phyloP scores from a whole-genome alignment of 805 yeast species.

The Saccharomycopsis sp. region DNA sequence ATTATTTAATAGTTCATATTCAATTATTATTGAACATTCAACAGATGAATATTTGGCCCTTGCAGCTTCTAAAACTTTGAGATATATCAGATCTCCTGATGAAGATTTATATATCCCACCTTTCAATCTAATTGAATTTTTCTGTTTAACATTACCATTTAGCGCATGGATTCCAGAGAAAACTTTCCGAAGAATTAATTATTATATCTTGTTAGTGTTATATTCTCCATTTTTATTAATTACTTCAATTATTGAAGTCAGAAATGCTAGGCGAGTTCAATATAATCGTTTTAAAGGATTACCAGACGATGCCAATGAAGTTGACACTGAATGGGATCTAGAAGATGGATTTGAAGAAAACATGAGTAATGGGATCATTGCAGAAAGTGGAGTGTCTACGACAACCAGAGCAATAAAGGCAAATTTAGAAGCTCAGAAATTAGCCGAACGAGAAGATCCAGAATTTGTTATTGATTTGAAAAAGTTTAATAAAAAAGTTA shows the following conservation, averaged over 20 bases:
- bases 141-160: constrained; percentile 36
- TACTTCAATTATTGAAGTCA: constrained; percentile 58
- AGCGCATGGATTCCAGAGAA: constrained; percentile 32
- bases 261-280: constrained; percentile 59
- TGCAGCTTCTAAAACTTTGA: constrained; percentile 74
- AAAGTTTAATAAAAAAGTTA: constrained; percentile 46
- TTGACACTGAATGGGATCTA: constrained; percentile 75
- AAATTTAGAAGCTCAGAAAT: constrained; percentile 40
- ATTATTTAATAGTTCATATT: constrained; percentile 76
- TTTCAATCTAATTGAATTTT: constrained; percentile 62
- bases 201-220: constrained; percentile 52
- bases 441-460: constrained; percentile 65
- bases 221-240: constrained; percentile 62
- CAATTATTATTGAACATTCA: constrained; percentile 72
- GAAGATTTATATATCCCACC: constrained; percentile 82
- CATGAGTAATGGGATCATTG: constrained; percentile 5
- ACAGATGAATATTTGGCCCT: constrained; percentile 80
- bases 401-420: constrained; percentile 12
- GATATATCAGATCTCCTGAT: constrained; percentile 87
- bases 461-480: constrained; percentile 47
- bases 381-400: constrained; percentile 10
- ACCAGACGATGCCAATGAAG: constrained; percentile 75
- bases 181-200: constrained; percentile 37
- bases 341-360: constrained; percentile 52
- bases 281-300: constrained; percentile 60